A percentile compares a stretch with the other conserved stretches of the same genome.
phyloP scores from a whole-genome alignment of 2,329 filamentous ascomycete genomes.

The Alternaria dauci region DNA sequence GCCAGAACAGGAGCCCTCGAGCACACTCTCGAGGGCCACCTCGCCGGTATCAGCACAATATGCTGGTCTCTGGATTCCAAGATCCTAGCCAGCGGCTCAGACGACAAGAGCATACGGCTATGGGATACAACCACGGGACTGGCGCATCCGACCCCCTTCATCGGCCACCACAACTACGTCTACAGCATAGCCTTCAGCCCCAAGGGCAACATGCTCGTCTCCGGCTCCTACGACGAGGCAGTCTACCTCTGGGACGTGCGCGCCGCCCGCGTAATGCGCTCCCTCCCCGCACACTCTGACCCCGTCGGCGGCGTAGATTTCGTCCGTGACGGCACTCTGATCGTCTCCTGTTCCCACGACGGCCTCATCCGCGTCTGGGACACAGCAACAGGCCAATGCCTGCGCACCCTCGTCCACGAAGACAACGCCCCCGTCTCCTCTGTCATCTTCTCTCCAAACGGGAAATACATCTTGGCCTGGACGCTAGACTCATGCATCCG shows the following conservation, averaged over 20 bases:
- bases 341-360: slow-evolving; percentile 90
- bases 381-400: slow-evolving; percentile 90
- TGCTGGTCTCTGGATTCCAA: slow-evolving; percentile 93
- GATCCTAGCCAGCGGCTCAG: slow-evolving; percentile 87
- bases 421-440: slow-evolving; percentile 90
- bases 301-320: slow-evolving; percentile 95
- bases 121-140: slow-evolving; percentile 77
- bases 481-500: slow-evolving; percentile 90
- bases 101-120: slow-evolving; percentile 94
- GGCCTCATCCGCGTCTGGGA: slow-evolving; percentile 86
- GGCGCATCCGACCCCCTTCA: slow-evolving; percentile 68
- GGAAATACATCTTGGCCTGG: slow-evolving; percentile 89
- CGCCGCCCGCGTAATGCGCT: slow-evolving; percentile 85
- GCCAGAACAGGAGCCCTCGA: slow-evolving; percentile 78
- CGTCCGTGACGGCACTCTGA: slow-evolving; percentile 87
- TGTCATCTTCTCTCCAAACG: slow-evolving; percentile 93
- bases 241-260: slow-evolving; percentile 97
- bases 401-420: slow-evolving; percentile 94
- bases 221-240: slow-evolving; percentile 95
- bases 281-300: slow-evolving; percentile 91
- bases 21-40: slow-evolving; percentile 90
- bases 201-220: slow-evolving; percentile 96
- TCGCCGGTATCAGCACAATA: slow-evolving; percentile 89
- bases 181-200: slow-evolving; percentile 96
- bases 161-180: slow-evolving; percentile 95